Base-by-base conservation (phyloP, 176 grass and related monocot genomes). In the Pontederia crassipes region DNA sequence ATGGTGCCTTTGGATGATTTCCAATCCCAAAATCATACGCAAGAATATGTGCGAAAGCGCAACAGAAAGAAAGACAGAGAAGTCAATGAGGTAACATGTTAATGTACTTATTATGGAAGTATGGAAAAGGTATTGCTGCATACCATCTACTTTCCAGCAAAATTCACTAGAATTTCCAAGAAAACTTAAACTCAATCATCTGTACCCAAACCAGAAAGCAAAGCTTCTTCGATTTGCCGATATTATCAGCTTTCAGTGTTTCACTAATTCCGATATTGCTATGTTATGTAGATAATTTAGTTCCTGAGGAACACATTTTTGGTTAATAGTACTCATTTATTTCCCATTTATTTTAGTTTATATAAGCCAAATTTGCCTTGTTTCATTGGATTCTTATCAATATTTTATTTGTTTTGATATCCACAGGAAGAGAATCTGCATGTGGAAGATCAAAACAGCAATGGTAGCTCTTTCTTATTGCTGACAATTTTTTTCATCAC, bases 41-140 rank as follows among this genome's bases (percentile, higher is more conserved):
- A 76, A 64, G n/a, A 57, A 48, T 35, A 61, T 13, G 26, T 40
- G 29, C 57, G 48, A 11, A 76, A 62, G 7, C 62, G 72, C 49
- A 72, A 82, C 52, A 79, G 67, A 66, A 84, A 79, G 77, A 82
- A 66, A 58, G 74, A 61, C 50, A 66, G 32, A 58, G 54, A 79
- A 66, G 71, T 27, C 4, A 10, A 48, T 10, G 45, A 72, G 69
- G 57, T 61, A 60, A 35, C 75, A 64, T 75, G 75, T 75, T 50
- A 61, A 61, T 2, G 11, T 47, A 53, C 54, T 70, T 55, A 20
- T 17, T 26, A 48, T 61, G 13, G 9, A 32, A 28, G 17, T 47
- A 16, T 28, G 32, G 32, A 40, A 40, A 60, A 27, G 11, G 12
- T 46, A 45, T 45, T 12, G 45, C 2, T 35, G 48, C 24, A 28